phyloP scores from a whole-genome alignment of 129 eudicot species.

The Pittosporum tobira region DNA sequence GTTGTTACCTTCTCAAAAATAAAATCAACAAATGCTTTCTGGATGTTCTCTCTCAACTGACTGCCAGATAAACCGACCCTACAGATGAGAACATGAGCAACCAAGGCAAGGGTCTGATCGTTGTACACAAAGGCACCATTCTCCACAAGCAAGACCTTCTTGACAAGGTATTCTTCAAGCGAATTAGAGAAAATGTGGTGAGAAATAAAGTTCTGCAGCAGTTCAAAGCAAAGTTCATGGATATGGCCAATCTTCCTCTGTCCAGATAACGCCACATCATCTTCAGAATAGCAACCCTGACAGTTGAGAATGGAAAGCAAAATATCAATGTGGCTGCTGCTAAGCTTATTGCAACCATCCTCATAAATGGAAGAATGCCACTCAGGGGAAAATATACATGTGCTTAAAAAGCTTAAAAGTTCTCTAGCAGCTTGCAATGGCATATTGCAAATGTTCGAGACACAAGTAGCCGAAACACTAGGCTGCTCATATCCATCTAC shows the following conservation, averaged over 20 bases:
- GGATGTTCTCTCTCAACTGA: constrained; percentile 51
- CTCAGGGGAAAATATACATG: constrained; percentile 54
- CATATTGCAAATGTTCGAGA: constrained; percentile 49
- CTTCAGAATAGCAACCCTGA: constrained; percentile 54
- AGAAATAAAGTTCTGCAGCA: constrained; percentile 57
- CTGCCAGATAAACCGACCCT: constrained; percentile 57
- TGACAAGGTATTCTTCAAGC: constrained; percentile 65
- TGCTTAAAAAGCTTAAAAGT: constrained; percentile 54
- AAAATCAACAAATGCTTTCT: constrained; percentile 48
- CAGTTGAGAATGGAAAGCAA: constrained; percentile 57
- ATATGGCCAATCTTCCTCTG: constrained; percentile 49
- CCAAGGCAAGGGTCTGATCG: constrained; percentile 68
- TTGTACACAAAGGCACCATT: constrained; percentile 66
- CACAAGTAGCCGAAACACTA: constrained; percentile 36
- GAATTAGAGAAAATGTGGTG: constrained; percentile 43
- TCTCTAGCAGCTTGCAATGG: constrained; percentile 75
- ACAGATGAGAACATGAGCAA: constrained; percentile 58
- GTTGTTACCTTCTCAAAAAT: constrained; percentile 45
- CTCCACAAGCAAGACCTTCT: constrained; percentile 50
- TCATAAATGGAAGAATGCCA: constrained; percentile 54
- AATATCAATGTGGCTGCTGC: constrained; percentile 50
- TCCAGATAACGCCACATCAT: constrained; percentile 35
- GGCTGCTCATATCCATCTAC: constrained; percentile 78
- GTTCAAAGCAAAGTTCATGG: constrained; percentile 66
- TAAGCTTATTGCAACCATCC: constrained; percentile 65